phyloP scores from a whole-genome alignment of 2,329 filamentous ascomycete species.

The Botrytis fragariae region DNA sequence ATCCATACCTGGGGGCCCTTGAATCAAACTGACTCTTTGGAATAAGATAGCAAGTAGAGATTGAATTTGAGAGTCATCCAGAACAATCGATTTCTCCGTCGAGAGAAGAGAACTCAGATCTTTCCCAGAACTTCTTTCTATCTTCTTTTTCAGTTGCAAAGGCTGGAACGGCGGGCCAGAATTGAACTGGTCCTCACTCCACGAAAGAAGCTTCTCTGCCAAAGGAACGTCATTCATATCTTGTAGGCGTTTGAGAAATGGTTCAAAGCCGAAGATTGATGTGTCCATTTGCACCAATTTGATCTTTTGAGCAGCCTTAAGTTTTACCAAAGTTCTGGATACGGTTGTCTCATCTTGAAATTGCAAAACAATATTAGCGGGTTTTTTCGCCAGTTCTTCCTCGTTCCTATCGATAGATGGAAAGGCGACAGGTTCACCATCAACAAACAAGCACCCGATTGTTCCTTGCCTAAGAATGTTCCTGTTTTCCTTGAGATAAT shows the following conservation, averaged over 20 bases:
- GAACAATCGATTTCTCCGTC: slow-evolving; percentile 37
- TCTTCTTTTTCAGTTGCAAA: slow-evolving; percentile 30
- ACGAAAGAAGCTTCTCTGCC: slow-evolving; percentile 49
- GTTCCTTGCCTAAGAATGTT: slow-evolving; percentile 57
- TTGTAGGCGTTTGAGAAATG: slow-evolving; percentile 60
- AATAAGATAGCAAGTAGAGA: slow-evolving; percentile 56
- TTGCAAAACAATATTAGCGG: slow-evolving; percentile 51
- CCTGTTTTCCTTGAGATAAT: slow-evolving; percentile 47
- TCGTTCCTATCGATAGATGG: slow-evolving; percentile 54
- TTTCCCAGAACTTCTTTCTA: slow-evolving; percentile 27
- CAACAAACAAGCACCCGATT: slow-evolving; percentile 58
- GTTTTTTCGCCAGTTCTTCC: slow-evolving; percentile 43
- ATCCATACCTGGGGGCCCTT: slow-evolving; percentile 61
- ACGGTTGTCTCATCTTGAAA: slow-evolving; percentile 49
- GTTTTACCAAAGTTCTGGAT: slow-evolving; percentile 45
- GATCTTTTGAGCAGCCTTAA: slow-evolving; percentile 41
- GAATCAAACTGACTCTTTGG: slow-evolving; percentile 58
- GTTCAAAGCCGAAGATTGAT: slow-evolving; percentile 66
- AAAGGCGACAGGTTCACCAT: slow-evolving; percentile 56
- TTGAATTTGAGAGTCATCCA: slow-evolving; percentile 54
- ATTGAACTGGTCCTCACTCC: slow-evolving; percentile 26
- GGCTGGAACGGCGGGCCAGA: slow-evolving; percentile 27
- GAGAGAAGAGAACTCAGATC: slow-evolving; percentile 39
- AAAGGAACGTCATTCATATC: slow-evolving; percentile 55
- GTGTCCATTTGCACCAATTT: slow-evolving; percentile 61